Base-by-base conservation (phyloP, 768 basidiomycete genomes). In the Mycena galericulata region DNA sequence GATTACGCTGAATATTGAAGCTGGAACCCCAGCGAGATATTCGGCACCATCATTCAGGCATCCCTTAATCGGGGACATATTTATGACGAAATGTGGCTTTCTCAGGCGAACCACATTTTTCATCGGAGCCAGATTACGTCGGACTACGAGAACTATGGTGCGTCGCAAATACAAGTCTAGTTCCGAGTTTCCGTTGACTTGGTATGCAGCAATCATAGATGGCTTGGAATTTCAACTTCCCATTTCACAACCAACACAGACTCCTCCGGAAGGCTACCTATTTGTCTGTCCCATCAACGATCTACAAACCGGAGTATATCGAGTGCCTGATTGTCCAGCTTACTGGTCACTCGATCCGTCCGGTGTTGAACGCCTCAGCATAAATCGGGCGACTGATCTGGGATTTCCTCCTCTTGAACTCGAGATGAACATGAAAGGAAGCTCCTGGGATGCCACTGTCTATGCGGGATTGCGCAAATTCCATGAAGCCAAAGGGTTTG, bases 301-400 rank as follows among this genome's bases (percentile, higher is more conserved):
- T 8, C 18, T 62, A 18, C 50, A 32, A 2, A 3, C 18, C 5
- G 27, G 18, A 4, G 6, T 18, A 15, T 51, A 43, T 20, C 17
- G 29, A 9, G 20, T 10, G 6, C 61, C 49, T 14, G 27, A 41
- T 4, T 22, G 38, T 47, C 50, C 49, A 2, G 61, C 40, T 2
- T 53, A 53, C 29, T 62, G 61, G 61, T 62, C 61, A 26, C 50
- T 62, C 20, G 36, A 53, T 43, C 40, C 61, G 20, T 41, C 50
- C 0, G 50, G 50, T 4, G 9, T 7, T 11, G 40, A 29, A n/a
- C 36, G 20, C 1, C 61, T 62, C 24, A 30, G 27, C 20, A 10
- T 5, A 14, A 20, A 29, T 2, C 27, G 53, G 15, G 61, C 61
- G 0, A 9, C 2, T 10, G 3, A 30, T 2, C 41, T 51, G 1